Evolutionary conservation across 345 rosid species (phyloP).

Genomic region (Hibiscus mutabilis): DNA sequence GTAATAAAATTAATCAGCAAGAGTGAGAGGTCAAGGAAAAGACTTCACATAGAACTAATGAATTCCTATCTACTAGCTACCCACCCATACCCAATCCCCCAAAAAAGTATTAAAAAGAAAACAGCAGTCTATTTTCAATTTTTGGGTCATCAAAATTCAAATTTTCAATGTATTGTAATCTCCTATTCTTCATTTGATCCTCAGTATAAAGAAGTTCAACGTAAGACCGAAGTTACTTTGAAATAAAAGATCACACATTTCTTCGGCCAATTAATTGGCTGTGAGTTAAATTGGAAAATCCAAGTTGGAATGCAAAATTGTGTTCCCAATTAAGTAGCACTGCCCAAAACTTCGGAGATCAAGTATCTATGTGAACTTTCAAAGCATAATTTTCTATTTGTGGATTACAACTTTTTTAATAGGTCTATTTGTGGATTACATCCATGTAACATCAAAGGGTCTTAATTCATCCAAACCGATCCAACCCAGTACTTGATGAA

Average conservation of each 20-base stretch:
- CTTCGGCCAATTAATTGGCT: neutral
- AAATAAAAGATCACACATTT: neutral
- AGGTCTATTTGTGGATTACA: neutral
- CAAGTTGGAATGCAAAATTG: neutral
- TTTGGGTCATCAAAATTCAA: conserved; percentile 3
- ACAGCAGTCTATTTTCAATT: neutral
- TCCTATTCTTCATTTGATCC: neutral
- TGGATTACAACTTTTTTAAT: neutral
- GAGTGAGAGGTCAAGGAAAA: neutral
- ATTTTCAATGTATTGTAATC: neutral
- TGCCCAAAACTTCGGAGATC: neutral
- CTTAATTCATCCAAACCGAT: neutral
- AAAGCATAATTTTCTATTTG: neutral
- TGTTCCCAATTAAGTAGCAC: neutral
- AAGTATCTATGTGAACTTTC: neutral
- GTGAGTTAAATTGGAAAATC: conserved; percentile 4
- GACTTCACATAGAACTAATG: neutral
- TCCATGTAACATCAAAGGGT: neutral
- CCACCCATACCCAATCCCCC: neutral
- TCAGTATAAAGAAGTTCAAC: neutral
- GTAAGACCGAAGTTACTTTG: neutral
- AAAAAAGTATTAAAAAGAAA: neutral
- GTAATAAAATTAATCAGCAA: conserved; percentile 17
- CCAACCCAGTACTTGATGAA: neutral
- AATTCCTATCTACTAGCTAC: neutral